Evolutionary conservation across 2,329 filamentous ascomycete species (phyloP), one percentile per base, ranked within the genome.

Genomic region (Colletotrichum agaves): DNA sequence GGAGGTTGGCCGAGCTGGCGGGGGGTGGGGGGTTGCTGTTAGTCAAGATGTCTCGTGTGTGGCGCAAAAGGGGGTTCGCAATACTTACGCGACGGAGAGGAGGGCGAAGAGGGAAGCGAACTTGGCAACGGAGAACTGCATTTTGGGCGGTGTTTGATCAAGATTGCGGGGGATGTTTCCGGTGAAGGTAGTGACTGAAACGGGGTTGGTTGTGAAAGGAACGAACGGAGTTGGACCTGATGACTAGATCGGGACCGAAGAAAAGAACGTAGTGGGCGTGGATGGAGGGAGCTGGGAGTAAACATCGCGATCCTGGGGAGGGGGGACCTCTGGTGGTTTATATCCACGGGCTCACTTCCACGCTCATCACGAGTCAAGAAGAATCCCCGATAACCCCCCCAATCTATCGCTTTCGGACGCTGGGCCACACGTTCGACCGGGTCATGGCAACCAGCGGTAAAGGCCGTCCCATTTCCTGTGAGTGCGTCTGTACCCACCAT

Each of bases 1-100:
- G 73, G 10, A 71, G 58, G 50, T 74, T 47, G 46, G 74, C 74
- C 10, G 73, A 23, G 2, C 70, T 73, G 19, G n/a, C n/a, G n/a
- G n/a, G n/a, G n/a, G n/a, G n/a, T n/a, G n/a, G n/a, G n/a, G n/a
- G 11, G 0, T 17, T 15, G 15, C 11, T 31, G 49, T 69, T 46
- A 64, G 55, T 6, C 7, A 0, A 17, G 6, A 1, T 5, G 3
- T 3, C 13, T 11, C 3, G 3, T 19, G 5, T 3, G 11, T 4
- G 37, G 2, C 0, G 8, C 27, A 7, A 31, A 10, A 13, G n/a
- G 27, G n/a, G n/a, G 27, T 3, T 15, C n/a, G 5, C 2, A 12
- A 19, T 19, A 64, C 67, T 52, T 60, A 70, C 68, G 17, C 68
- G 7, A 27, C 52, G 17, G 68, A 59, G 5, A 58, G 0, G 13